Evolutionary conservation across 306 rosid genomes (phyloP).

Genomic region (Luffa acutangula): DNA sequence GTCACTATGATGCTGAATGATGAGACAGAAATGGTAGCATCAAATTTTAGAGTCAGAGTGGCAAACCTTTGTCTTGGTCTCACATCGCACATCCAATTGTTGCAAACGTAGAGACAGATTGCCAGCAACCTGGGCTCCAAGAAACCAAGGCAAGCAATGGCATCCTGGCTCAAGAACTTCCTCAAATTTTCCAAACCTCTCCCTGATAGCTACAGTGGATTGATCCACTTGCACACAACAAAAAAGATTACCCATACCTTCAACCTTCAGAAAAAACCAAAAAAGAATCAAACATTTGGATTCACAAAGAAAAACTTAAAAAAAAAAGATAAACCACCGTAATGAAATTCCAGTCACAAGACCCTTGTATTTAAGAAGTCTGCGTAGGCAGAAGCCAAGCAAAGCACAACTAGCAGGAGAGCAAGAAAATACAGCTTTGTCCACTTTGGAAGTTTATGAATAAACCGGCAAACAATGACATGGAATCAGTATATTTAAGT

Average conservation of each 20-base stretch:
- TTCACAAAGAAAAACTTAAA: not conserved
- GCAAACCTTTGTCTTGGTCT: slow-evolving; percentile 90
- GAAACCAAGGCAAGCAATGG: slow-evolving; percentile 83
- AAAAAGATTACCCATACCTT: slow-evolving; percentile 60
- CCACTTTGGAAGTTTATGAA: not conserved
- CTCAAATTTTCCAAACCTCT: slow-evolving; percentile 61
- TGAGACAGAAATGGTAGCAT: not conserved
- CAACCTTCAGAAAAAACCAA: slow-evolving; percentile 11
- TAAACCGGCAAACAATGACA: not conserved
- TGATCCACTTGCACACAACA: slow-evolving; percentile 78
- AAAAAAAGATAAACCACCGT: not conserved
- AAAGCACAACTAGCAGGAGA: not conserved
- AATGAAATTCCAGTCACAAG: not conserved
- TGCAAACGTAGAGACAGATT: slow-evolving; percentile 82
- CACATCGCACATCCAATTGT: slow-evolving; percentile 80
- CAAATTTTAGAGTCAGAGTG: not conserved
- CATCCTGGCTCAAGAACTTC: slow-evolving; percentile 83
- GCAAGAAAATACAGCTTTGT: not conserved
- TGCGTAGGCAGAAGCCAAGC: not conserved
- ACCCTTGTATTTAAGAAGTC: not conserved
- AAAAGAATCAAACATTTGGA: not conserved
- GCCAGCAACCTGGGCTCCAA: slow-evolving; percentile 58
- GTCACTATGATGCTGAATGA: not conserved
- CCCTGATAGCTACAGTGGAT: slow-evolving; percentile 68
- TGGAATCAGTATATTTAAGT: not conserved